Evolutionary conservation across 2,329 filamentous ascomycete species (phyloP).

Genomic region (Ophiocordyceps camponoti-leonardi): DNA sequence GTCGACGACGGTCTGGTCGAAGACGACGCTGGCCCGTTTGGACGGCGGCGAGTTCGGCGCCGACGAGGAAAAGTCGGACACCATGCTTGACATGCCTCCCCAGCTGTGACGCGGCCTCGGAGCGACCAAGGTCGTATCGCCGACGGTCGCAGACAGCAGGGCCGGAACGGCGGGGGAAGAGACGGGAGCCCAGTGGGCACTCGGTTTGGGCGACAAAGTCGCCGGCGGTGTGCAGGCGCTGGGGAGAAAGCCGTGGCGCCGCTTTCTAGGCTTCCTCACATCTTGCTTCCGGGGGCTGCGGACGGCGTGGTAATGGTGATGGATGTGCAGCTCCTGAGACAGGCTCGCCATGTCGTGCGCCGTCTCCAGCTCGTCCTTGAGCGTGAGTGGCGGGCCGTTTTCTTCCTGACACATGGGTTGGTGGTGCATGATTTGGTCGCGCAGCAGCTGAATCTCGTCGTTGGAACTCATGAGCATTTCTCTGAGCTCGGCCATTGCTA

Average conservation of each 20-base stretch:
- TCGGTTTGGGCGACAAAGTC: conserved; percentile 14
- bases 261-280: conserved; percentile 50
- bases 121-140: conserved; percentile 32
- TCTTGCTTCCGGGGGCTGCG: conserved; percentile 33
- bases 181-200: conserved; percentile 20
- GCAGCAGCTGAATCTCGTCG: conserved; percentile 75
- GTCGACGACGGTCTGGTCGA: conserved; percentile 45
- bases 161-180: conserved; percentile 21
- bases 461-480: conserved; percentile 86
- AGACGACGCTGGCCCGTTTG: conserved; percentile 55
- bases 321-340: conserved; percentile 72
- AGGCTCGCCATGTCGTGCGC: conserved; percentile 16
- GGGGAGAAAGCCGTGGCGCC: conserved; percentile 45
- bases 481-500: conserved; percentile 77
- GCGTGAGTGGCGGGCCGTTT: conserved; percentile 27
- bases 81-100: conserved; percentile 26
- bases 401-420: conserved; percentile 40
- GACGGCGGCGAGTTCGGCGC: conserved; percentile 69
- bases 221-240: conserved; percentile 42
- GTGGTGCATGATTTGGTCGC: conserved; percentile 66
- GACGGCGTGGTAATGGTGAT: conserved; percentile 78
- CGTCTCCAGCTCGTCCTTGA: conserved; percentile 55
- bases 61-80: conserved; percentile 55
- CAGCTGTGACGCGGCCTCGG: conserved; percentile 36
- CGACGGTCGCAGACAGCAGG: conserved; percentile 21